These are phyloP conservation scores for Alternaria sp. DNA, from an alignment of 2,329 filamentous ascomycete species.

Conservation along the genomic window DNA sequence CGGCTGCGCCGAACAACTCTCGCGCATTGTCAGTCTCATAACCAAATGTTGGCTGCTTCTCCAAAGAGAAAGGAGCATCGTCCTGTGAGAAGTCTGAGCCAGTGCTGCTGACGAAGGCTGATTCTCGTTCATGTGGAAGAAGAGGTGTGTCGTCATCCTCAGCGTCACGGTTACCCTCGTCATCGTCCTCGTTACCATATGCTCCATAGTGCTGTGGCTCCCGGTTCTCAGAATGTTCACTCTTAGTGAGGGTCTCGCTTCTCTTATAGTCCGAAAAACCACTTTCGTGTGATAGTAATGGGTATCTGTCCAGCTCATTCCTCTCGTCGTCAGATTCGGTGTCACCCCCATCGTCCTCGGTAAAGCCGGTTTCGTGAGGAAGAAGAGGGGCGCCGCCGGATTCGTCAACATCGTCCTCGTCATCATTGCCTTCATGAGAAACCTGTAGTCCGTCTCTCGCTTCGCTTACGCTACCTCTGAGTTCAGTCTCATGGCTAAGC, in stretches of 20 bases:
- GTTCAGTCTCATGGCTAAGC: slow-evolving; percentile 23
- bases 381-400: slow-evolving; percentile 27
- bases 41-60: slow-evolving; percentile 18
- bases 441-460: slow-evolving; percentile 22
- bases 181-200: slow-evolving; percentile 12
- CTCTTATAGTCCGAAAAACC: slow-evolving; percentile 22
- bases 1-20: slow-evolving; percentile 19
- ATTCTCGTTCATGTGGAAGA: slow-evolving; percentile 34
- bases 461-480: slow-evolving; percentile 10
- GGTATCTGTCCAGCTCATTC: slow-evolving; percentile 38
- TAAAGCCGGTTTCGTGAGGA: slow-evolving; percentile 29
- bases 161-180: neutral
- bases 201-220: slow-evolving; percentile 21
- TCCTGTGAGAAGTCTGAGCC: slow-evolving; percentile 27
- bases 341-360: slow-evolving; percentile 8
- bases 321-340: slow-evolving; percentile 25
- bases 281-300: slow-evolving; percentile 51
- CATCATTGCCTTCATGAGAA: slow-evolving; percentile 19
- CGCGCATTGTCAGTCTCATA: slow-evolving; percentile 19
- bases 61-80: slow-evolving; percentile 10
- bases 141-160: slow-evolving; percentile 26
- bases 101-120: slow-evolving; percentile 18
- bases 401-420: slow-evolving; percentile 8
- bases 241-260: slow-evolving; percentile 25
- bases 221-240: slow-evolving; percentile 21